Base-by-base conservation (phyloP, 1,284 basidiomycete species). In the Malassezia equina region DNA sequence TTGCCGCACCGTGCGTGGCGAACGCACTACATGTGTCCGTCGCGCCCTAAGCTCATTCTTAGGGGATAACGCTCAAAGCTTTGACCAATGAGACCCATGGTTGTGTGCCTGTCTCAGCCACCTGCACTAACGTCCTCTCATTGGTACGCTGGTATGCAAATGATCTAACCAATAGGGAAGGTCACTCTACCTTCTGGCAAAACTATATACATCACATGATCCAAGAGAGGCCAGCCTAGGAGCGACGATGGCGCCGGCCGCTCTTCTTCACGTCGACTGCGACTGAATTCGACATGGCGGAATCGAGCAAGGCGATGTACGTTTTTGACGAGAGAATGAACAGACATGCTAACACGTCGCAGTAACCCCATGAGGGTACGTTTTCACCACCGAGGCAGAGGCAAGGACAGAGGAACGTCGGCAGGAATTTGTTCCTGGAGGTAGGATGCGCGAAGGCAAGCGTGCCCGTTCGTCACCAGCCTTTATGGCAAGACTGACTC, bases 281-380 rank as follows among this genome's bases (percentile, higher is more conserved):
- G 52, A 51, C 48, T 56, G 32, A 46, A 55, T 29, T 55, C 31
- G 47, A 44, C 33, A 70, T 70, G 67, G 67, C 67, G 61, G 67
- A 70, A 62, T 70, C 67, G 43, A 65, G 66, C 64, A 70, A 70
- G 66, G 66, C 67, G 56, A 68, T 70, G 59, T 61, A 33, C 45
- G 61, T 63, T 21, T 17, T 17, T 39, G 28, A 17, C 29, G 13
- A 32, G 11, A 19, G 29, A 15, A 17, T 11, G 27, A 19, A 15
- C 21, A 9, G 28, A 25, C n/a, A 34, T 47, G 33, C 51, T 52
- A 48, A 52, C 56, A 45, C n/a, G 24, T 15, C 21, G n/a, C 51
- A 62, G 58, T 54, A 70, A 70, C 66, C 67, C 67, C 51, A 70
- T 70, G 67, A 70, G 66, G 64, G 67, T 70, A 61, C 47, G 67